Base-by-base conservation (phyloP, 2,329 filamentous ascomycete genomes). In the Camillea tinctor region DNA sequence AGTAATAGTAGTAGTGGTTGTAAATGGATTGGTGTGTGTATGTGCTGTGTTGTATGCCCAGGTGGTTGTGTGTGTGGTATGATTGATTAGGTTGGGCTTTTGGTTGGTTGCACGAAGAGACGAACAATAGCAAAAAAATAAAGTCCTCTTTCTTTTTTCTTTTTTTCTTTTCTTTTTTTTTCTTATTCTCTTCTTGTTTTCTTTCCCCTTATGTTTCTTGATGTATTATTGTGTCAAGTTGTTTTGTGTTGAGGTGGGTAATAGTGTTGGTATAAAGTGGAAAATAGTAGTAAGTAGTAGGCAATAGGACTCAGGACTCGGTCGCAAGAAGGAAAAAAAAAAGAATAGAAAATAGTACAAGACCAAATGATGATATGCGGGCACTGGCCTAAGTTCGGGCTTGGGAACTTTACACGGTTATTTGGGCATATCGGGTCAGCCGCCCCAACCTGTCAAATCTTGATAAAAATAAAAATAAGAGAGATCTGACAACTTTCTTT, bases 41-140 rank as follows among this genome's bases (percentile, higher is more conserved):
- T 52, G 54, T 50, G 54, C 49, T 55, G 55, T 62, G 53, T 30
- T 20, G 50, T 58, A 58, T 62, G n/a, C n/a, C n/a, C n/a, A n/a
- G n/a, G n/a, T n/a, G n/a, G n/a, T n/a, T n/a, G n/a, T n/a, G n/a
- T n/a, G n/a, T n/a, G n/a, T n/a, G n/a, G n/a, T n/a, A n/a, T n/a
- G n/a, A n/a, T n/a, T n/a, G 36, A 44, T 44, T 44, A 44, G 36
- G 36, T 44, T 44, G 36, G 36, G 36, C 17, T 44, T 44, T n/a
- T 44, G 36, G 36, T 44, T 44, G 36, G 36, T 54, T 36, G 52
- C 15, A 54, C 52, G 15, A 20, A 40, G 13, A 20, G 26, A 40
- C 30, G 52, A 54, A 40, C 23, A 54, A 54, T 54, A 26, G 52
- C 52, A 44, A 40, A n/a, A 15, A 17, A n/a, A n/a, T n/a, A n/a